These are phyloP conservation scores for Paramecium sexaurelia DNA, from an alignment of 73 alveolate genomes.

Conservation along the genomic window DNA sequence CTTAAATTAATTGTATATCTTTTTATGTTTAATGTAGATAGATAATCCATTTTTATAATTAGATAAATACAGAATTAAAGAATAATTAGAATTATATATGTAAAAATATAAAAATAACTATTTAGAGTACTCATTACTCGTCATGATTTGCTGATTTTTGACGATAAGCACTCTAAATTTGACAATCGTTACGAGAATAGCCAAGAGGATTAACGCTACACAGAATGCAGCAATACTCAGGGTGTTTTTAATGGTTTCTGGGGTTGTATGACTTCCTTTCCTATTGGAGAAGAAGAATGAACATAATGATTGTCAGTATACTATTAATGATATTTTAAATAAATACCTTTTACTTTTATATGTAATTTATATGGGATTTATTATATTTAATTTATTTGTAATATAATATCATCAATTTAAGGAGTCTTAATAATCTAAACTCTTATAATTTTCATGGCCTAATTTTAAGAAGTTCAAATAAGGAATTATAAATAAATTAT, in stretches of 20 bases:
- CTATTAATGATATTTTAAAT: background rate
- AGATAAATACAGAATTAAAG: too few relatives aligned
- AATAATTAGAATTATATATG: background rate
- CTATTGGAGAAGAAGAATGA: slow-evolving; percentile 21
- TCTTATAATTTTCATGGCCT: too few relatives aligned
- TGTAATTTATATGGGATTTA: background rate
- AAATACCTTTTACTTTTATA: background rate
- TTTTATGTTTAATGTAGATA: too few relatives aligned
- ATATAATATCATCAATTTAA: too few relatives aligned
- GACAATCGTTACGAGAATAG: slow-evolving; percentile 32
- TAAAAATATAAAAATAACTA: background rate
- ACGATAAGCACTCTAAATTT: slow-evolving; percentile 28
- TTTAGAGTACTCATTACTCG: background rate
- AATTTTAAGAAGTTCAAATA: too few relatives aligned
- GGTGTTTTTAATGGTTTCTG: slow-evolving; percentile 20
- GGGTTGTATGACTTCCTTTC: slow-evolving; percentile 29
- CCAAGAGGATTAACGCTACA: slow-evolving; percentile 31
- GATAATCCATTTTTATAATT: too few relatives aligned
- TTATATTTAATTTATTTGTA: background rate
- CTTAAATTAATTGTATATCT: too few relatives aligned
- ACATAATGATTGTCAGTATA: background rate
- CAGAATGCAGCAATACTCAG: slow-evolving; percentile 24
- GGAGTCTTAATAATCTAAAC: too few relatives aligned
- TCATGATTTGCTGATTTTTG: slow-evolving; percentile 8
- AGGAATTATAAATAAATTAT: background rate